Evolutionary conservation across 176 grass and related monocot species (phyloP).

Genomic region (bread wheat (Triticum aestivum)): DNA sequence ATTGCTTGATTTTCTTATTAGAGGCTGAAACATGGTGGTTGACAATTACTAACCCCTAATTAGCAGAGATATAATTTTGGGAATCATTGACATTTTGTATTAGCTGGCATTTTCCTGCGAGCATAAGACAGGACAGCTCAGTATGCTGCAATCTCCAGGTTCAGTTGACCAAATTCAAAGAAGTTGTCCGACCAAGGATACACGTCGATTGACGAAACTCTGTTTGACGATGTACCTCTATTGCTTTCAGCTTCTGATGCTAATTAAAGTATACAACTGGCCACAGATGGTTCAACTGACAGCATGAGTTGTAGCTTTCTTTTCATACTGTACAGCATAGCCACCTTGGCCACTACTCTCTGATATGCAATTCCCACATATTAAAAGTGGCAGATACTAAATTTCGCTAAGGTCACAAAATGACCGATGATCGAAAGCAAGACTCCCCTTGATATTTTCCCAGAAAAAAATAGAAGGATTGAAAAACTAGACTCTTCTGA

Average conservation of each 20-base stretch:
- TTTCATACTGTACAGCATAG: neutral
- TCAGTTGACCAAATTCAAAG: neutral
- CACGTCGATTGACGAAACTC: neutral
- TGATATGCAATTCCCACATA: too few relatives aligned
- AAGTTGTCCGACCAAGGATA: neutral
- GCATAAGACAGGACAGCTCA: neutral
- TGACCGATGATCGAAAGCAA: constrained; percentile 22
- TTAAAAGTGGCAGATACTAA: neutral
- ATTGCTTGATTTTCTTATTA: neutral
- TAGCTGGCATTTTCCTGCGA: neutral
- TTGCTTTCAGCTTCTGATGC: too few relatives aligned
- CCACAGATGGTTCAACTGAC: too few relatives aligned
- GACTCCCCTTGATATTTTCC: neutral
- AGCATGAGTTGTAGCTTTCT: too few relatives aligned
- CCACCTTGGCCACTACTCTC: too few relatives aligned
- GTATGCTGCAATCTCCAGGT: neutral
- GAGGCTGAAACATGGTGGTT: neutral
- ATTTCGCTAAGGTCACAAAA: constrained; percentile 21
- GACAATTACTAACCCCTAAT: neutral
- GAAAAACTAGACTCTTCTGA: neutral
- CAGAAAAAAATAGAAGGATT: too few relatives aligned
- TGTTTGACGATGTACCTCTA: neutral
- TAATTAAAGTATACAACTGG: too few relatives aligned
- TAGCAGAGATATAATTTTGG: neutral
- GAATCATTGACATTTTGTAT: neutral